A percentile compares a stretch with the other conserved stretches of the same genome.
phyloP scores from a whole-genome alignment of 495 filamentous ascomycete genomes.

The Neurospora sp. region DNA sequence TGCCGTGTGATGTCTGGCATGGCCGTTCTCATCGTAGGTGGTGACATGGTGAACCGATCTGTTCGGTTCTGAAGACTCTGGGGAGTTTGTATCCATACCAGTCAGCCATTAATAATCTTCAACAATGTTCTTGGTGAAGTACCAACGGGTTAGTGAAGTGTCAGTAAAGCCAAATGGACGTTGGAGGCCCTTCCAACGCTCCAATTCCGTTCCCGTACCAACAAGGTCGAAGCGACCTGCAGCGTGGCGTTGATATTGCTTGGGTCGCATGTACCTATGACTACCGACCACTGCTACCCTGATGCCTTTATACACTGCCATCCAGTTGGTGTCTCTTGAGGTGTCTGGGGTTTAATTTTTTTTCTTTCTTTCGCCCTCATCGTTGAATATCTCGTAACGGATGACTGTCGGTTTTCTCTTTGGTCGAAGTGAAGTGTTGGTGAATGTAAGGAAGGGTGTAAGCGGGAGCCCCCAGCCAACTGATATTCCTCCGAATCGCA shows the following conservation, averaged over 20 bases:
- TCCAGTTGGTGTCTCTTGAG: no score
- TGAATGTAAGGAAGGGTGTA: neutral
- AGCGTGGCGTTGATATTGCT: neutral
- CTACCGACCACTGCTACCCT: neutral
- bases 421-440: neutral
- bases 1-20: neutral
- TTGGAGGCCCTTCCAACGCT: no score
- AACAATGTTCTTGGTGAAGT: neutral
- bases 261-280: neutral
- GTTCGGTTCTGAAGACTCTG: neutral
- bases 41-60: neutral
- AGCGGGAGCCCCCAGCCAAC: conserved; percentile 17
- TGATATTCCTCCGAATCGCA: conserved; percentile 22
- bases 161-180: neutral
- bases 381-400: neutral
- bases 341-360: no score
- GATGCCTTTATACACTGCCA: no score
- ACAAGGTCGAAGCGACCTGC: neutral
- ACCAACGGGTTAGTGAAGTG: neutral
- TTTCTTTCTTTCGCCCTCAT: neutral
- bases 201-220: neutral
- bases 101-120: neutral
- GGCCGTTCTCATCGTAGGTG: neutral
- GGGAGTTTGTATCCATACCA: neutral
- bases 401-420: neutral